Evolutionary conservation across 2,329 filamentous ascomycete species (phyloP).

Genomic region (Acrodontium crateriforme): DNA sequence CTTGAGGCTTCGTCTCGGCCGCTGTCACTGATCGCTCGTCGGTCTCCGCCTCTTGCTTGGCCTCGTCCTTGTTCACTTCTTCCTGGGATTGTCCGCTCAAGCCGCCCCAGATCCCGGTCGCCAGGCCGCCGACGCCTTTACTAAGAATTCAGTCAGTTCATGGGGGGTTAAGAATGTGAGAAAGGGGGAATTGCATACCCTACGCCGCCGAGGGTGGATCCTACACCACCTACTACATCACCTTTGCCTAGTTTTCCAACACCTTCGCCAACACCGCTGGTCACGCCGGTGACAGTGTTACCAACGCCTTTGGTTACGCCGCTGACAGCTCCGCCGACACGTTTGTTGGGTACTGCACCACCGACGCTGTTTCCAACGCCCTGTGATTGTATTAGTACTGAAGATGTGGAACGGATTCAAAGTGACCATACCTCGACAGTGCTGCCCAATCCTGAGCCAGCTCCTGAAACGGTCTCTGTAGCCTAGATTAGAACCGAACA

Average conservation of each 20-base stretch:
- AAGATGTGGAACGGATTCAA: no score
- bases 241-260: slow-evolving; percentile 27
- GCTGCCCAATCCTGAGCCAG: slow-evolving; percentile 15
- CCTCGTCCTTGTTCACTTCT: slow-evolving; percentile 6
- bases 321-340: slow-evolving; percentile 28
- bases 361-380: slow-evolving; percentile 22
- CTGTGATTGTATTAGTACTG: slow-evolving; percentile 2
- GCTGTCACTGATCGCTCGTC: slow-evolving; percentile 4
- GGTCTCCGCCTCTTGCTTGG: slow-evolving; percentile 8
- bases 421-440: slow-evolving; percentile 18
- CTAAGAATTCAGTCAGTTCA: slow-evolving; percentile 5
- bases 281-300: slow-evolving; percentile 28
- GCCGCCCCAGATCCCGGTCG: slow-evolving; percentile 19
- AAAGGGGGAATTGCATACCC: not conserved
- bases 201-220: slow-evolving; percentile 29
- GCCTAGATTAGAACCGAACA: not conserved
- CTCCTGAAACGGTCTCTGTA: slow-evolving; percentile 14
- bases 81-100: slow-evolving; percentile 17
- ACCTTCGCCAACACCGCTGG: slow-evolving; percentile 30
- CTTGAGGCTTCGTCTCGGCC: no score
- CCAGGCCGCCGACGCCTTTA: slow-evolving; percentile 17
- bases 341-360: slow-evolving; percentile 24
- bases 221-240: slow-evolving; percentile 30
- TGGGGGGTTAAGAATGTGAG: slow-evolving; percentile 1
- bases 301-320: slow-evolving; percentile 28